Evolutionary conservation across 192 early-diverging fungal genomes (phyloP).

Genomic region (Oehlia diaphana): DNA sequence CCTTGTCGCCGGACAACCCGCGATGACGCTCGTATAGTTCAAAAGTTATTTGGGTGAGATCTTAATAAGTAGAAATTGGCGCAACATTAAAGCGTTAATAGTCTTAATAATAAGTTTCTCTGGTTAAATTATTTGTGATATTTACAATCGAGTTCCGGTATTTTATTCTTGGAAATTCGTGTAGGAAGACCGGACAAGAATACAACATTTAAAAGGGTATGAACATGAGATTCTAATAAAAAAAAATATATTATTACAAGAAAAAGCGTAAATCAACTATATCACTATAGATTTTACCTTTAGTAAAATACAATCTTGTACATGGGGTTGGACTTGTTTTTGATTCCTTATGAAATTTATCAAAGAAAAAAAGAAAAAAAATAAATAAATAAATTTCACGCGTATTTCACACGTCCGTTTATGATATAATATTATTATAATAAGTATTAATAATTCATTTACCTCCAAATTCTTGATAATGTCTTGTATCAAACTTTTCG

Average conservation of each 20-base stretch:
- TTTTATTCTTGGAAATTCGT: constrained; percentile 55
- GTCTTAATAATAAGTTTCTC: not conserved
- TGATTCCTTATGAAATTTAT: not conserved
- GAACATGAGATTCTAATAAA: constrained; percentile 79
- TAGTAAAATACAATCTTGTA: constrained; percentile 92
- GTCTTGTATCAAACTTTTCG: constrained; percentile 73
- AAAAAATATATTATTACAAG: not conserved
- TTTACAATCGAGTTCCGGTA: constrained; percentile 92
- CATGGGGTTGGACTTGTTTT: constrained; percentile 53
- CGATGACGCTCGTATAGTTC: constrained; percentile 85
- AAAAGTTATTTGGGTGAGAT: constrained; percentile 96
- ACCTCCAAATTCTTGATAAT: constrained; percentile 76
- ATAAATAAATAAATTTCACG: no score
- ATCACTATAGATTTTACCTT: constrained; percentile 50
- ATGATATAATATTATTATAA: not conserved
- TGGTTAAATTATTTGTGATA: constrained; percentile 14
- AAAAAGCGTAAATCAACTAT: not conserved
- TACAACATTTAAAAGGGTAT: constrained; percentile 89
- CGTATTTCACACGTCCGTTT: no score
- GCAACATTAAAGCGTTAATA: no score
- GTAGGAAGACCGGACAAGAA: constrained; percentile 83
- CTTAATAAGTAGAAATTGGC: constrained; percentile 37
- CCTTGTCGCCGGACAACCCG: constrained; percentile 47
- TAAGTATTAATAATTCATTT: constrained; percentile 26
- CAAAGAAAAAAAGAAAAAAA: not conserved